Evolutionary conservation across 306 rosid species (phyloP), one percentile per base, ranked within the genome.

Genomic region (Rubus parviflorus): DNA sequence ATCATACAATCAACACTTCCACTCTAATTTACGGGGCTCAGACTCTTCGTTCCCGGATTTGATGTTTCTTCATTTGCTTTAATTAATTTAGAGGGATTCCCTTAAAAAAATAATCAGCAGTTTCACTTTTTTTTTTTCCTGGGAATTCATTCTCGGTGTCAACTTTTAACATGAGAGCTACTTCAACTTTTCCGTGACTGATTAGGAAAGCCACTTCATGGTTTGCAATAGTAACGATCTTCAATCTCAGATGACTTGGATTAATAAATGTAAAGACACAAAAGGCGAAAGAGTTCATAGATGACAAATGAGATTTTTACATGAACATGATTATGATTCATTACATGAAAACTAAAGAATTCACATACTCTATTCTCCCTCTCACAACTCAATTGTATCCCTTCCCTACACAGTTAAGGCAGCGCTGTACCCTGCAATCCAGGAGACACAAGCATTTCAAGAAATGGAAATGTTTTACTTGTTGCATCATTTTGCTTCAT

Each of bases 341-440:
- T 15, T 35, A 62, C 42, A 57, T 22, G 11, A 49, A 73, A 63
- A 43, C 25, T 12, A 2, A 22, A 8, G 69, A n/a, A 56, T 51
- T 7, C 25, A 4, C 3, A 64, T 9, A 22, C n/a, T 10, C 16
- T 30, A 61, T 65, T 64, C 45, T 13, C 35, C 64, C 53, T 67
- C 66, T 56, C 6, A 9, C 1, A 61, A 25, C 54, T 89, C 82
- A 87, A 58, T 76, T 95, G 73, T 86, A 91, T 37, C 96, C 97
- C 84, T 87, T 94, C 62, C 97, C 96, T n/a, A 90, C 45, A 84
- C 98, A 94, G 40, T 91, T 94, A 12, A 91, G 87, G 80, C 97
- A 94, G 46, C 90, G 92, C 51, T 94, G 98, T 8, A 91, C 94
- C 84, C 97, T 93, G 88, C 83, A 82, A 75, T 72, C 45, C 87